phyloP scores from a whole-genome alignment of 345 rosid species.

The Erysimum cheiranthoides region DNA sequence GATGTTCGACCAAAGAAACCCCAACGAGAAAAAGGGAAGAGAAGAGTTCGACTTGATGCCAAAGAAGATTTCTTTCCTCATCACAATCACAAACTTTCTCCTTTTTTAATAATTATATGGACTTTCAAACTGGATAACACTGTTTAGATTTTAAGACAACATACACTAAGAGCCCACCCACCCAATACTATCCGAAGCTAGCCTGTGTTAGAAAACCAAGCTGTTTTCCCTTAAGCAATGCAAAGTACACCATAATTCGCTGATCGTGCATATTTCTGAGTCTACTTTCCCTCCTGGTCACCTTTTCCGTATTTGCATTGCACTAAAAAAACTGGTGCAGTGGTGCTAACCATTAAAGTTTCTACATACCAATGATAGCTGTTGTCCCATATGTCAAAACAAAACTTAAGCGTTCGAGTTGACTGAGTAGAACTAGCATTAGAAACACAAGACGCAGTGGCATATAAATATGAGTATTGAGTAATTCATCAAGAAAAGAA shows the following conservation, averaged over 20 bases:
- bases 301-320: background rate
- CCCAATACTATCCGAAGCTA: conserved; percentile 11
- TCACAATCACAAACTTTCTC: background rate
- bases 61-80: background rate
- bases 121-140: background rate
- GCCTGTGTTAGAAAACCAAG: background rate
- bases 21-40: background rate
- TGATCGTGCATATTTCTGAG: background rate
- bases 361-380: background rate
- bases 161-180: conserved; percentile 17
- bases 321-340: background rate
- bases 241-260: background rate
- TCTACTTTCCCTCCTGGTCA: background rate
- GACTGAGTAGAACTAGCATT: background rate
- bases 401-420: background rate
- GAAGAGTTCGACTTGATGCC: background rate
- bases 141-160: background rate
- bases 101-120: background rate
- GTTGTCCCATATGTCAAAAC: background rate
- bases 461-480: background rate
- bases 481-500: conserved; percentile 3
- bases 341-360: conserved; percentile 7
- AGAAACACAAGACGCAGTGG: background rate
- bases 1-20: background rate
- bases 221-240: background rate